Base-by-base conservation (phyloP, 176 grass and related monocot species). In the Chrysopogon serrulatus region DNA sequence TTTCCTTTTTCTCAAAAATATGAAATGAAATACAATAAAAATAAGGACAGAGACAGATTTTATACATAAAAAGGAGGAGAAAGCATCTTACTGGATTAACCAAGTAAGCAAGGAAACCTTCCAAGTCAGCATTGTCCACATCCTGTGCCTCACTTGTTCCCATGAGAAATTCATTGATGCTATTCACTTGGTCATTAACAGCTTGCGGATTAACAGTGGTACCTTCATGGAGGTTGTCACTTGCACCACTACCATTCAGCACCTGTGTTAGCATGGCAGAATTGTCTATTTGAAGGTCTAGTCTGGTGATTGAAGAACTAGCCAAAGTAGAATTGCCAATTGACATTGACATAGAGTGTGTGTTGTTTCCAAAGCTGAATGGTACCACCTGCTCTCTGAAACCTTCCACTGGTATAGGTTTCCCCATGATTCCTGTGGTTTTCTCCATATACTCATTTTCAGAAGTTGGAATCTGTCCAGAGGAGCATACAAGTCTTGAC, bases 11-110 rank as follows among this genome's bases (percentile, higher is more conserved):
- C n/a, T n/a, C n/a, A n/a, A n/a, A n/a, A n/a, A n/a, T n/a, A n/a
- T n/a, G n/a, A n/a, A n/a, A n/a, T n/a, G n/a, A n/a, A n/a, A n/a
- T n/a, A n/a, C 23, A 8, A 74, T 10, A 24, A 51, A 37, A 54
- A 28, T 15, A 1, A 4, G 5, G 31, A 49, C 21, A 33, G 27
- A 84, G 10, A 0, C 10, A 72, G 26, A 34, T 0, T 21, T n/a
- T 68, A 21, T 47, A 23, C 21, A 5, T 34, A 27, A 17, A 31
- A 37, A 70, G 6, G 63, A 71, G 8, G 21, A 32, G 12, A 76
- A 42, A 66, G 7, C 30, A 65, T 83, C 54, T 90, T 84, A 91
- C 82, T 3, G 74, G 13, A n/a, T 61, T 51, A 33, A 67, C 17
- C 74, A 73, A 39, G 54, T 8, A 31, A n/a, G 36, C 16, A 8